Base-by-base conservation (phyloP, 495 filamentous ascomycete genomes). In the Aspergillus biplanus region DNA sequence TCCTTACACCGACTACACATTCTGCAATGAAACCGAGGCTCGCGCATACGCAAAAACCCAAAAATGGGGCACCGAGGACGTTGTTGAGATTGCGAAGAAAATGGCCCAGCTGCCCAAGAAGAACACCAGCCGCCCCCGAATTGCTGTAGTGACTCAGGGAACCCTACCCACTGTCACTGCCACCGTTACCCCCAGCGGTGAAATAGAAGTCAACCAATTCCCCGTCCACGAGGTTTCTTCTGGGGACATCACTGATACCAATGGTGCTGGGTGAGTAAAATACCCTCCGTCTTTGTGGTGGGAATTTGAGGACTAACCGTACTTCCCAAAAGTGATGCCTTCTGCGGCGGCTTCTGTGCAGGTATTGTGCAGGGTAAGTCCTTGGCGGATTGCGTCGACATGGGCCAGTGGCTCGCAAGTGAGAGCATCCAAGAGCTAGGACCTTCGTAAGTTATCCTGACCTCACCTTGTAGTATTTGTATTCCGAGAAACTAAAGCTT, bases 21-120 rank as follows among this genome's bases (percentile, higher is more conserved):
- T 98, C 78, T 95, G 93, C 64, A 99, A 99, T 78, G 96, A 98
- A 87, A 90, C 89, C 33, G 95, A 99, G 80, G 95, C 93, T 35
- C 83, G 85, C 65, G 80, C 91, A 56, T 98, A 93, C 78, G 88
- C 96, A 56, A 86, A 91, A 71, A 87, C 86, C 59, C 92, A 97
- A 75, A 82, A 81, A 60, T 87, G 80, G 72, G 75, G 74, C 37
- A 90, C 87, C 53, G 87, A 87, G 65, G 91, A 95, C 73, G 84
- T 97, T 66, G 84, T 89, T 68, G 91, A 90, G 80, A 96, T 98
- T 71, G 92, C 94, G 62, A 89, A 90, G 82, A 80, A 86, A 72
- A 82, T 99, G 64, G 92, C 92, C 67, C 86, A 86, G 65, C 84
- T 97, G 63, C 93, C 92, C 68, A 99, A 99, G 90, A 86, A 86